Evolutionary conservation across 179 eudicot species (phyloP).

Genomic region (Beta lomatogona): DNA sequence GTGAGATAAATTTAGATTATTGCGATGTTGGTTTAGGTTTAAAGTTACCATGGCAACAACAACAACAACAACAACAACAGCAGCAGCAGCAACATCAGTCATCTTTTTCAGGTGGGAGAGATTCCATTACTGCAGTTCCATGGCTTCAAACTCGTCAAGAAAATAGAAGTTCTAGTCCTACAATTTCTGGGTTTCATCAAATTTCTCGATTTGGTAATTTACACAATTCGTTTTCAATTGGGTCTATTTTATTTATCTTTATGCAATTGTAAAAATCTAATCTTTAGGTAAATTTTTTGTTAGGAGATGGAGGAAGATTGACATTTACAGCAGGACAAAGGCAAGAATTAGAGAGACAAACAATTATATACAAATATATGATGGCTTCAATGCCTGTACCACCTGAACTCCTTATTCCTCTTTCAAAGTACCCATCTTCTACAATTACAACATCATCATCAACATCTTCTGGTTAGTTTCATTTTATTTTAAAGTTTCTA

Average conservation of each 20-base stretch:
- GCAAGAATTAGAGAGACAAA: slow-evolving; percentile 68
- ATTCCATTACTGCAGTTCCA: background rate
- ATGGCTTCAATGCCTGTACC: slow-evolving; percentile 68
- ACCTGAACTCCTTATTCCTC: slow-evolving; percentile 49
- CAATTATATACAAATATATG: slow-evolving; percentile 58
- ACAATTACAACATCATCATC: background rate
- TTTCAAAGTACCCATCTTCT: slow-evolving; percentile 25
- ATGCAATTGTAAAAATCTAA: too few species aligned
- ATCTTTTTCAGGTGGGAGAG: background rate
- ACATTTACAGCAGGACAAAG: slow-evolving; percentile 59
- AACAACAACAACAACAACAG: slow-evolving; percentile 3
- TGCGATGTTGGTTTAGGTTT: slow-evolving; percentile 63
- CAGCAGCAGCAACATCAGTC: slow-evolving; percentile 19
- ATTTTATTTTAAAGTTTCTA: too few species aligned
- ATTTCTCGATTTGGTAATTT: slow-evolving; percentile 10
- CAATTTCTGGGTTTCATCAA: background rate
- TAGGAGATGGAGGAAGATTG: slow-evolving; percentile 19
- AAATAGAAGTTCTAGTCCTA: background rate
- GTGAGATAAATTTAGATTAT: slow-evolving; percentile 12
- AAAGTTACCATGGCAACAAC: slow-evolving; percentile 38
- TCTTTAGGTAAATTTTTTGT: background rate
- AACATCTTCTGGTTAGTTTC: background rate
- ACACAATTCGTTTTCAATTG: background rate
- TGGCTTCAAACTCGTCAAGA: slow-evolving; percentile 22
- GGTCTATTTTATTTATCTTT: background rate